These are phyloP conservation scores for Flaveria sonorensis DNA, from an alignment of 129 eudicot species.

Conservation along the genomic window DNA sequence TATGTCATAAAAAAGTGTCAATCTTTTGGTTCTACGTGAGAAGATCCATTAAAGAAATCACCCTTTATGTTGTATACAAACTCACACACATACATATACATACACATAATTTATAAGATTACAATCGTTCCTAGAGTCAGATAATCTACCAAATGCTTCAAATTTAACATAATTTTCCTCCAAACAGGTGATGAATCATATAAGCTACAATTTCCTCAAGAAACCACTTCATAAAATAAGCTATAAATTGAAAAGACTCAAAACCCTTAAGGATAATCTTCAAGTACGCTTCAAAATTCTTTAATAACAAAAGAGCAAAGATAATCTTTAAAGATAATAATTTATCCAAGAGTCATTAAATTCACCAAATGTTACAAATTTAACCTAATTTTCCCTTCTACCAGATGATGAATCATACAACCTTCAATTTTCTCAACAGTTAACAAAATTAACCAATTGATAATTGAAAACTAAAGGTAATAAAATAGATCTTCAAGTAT, in stretches of 20 bases:
- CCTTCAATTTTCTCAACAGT: not conserved
- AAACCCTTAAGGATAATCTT: no score
- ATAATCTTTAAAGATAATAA: not conserved
- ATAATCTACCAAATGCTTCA: not conserved
- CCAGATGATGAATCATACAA: not conserved
- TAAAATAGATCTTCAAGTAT: no score
- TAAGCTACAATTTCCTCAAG: not conserved
- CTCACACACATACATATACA: no score
- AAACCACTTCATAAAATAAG: not conserved
- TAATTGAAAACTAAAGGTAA: not conserved
- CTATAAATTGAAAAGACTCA: not conserved
- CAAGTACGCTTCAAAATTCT: not conserved
- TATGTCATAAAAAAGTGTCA: not conserved
- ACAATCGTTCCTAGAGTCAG: not conserved
- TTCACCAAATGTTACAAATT: not conserved
- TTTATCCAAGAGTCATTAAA: not conserved
- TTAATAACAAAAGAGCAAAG: not conserved
- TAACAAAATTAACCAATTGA: not conserved
- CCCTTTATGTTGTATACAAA: not conserved
- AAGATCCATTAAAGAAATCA: not conserved
- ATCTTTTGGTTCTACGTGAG: not conserved
- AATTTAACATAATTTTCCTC: not conserved
- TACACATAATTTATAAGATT: not conserved
- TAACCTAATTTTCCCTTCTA: not conserved
- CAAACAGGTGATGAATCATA: not conserved